Evolutionary conservation across 2,329 filamentous ascomycete species (phyloP).

Genomic region (Beauveria sp.): DNA sequence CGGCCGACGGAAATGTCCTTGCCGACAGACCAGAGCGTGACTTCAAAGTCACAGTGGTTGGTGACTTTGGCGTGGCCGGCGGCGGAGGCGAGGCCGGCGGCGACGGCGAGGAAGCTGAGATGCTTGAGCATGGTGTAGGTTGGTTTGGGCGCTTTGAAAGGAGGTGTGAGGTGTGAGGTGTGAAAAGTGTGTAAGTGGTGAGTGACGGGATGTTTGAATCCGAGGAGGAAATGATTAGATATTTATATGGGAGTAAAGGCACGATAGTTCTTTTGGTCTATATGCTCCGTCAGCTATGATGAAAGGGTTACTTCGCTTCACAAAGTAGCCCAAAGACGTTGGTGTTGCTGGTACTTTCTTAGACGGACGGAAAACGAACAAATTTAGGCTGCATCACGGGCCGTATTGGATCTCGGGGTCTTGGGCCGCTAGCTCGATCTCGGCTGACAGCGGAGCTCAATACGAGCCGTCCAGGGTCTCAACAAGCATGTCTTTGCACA

Average conservation of each 20-base stretch:
- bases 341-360: background rate
- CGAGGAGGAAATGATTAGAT: background rate
- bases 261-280: background rate
- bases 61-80: slow-evolving; percentile 27
- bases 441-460: background rate
- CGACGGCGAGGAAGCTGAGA: slow-evolving; percentile 16
- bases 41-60: slow-evolving; percentile 28
- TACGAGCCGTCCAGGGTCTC: background rate
- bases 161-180: background rate
- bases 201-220: background rate
- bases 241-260: background rate
- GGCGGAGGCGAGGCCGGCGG: slow-evolving; percentile 18
- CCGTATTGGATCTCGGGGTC: background rate
- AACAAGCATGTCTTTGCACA: background rate
- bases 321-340: background rate
- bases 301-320: background rate
- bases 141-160: background rate
- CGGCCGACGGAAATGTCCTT: slow-evolving; percentile 19
- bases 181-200: background rate
- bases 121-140: slow-evolving; percentile 6
- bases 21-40: slow-evolving; percentile 34
- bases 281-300: too few species aligned
- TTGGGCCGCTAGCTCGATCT: background rate
- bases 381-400: background rate
- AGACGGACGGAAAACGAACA: background rate